These are phyloP conservation scores for Globisporangium parvum DNA, from an alignment of 352 stramenopile genomes.

Conservation along the genomic window DNA sequence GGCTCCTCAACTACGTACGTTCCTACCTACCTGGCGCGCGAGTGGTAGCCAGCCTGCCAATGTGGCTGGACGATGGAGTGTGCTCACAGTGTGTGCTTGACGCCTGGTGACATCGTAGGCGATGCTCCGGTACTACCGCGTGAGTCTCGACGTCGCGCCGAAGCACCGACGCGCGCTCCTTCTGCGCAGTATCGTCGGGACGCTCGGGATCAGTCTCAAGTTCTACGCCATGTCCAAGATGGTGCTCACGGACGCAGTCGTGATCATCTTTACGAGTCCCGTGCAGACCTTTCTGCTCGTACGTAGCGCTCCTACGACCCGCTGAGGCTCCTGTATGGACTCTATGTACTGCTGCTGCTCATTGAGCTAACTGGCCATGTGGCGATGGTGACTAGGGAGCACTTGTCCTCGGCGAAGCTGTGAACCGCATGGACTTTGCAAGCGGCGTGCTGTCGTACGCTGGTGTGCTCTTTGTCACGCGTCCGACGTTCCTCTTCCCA, in stretches of 20 bases:
- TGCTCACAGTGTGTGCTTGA: constrained; percentile 1
- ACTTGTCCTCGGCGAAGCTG: constrained; percentile 34
- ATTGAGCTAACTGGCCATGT: neutral
- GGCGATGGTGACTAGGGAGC: constrained; percentile 21
- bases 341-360: too few species aligned
- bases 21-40: constrained; percentile 9
- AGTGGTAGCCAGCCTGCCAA: too few species aligned
- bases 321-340: too few species aligned
- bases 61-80: too few species aligned
- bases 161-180: constrained; percentile 34
- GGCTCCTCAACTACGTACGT: constrained; percentile 45
- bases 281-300: constrained; percentile 59
- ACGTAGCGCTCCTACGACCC: neutral
- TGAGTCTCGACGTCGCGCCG: constrained; percentile 25
- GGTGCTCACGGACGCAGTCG: constrained; percentile 60
- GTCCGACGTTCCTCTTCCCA: constrained; percentile 46
- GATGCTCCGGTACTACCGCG: constrained; percentile 28
- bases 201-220: constrained; percentile 36
- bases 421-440: constrained; percentile 40
- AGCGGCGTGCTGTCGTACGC: constrained; percentile 45
- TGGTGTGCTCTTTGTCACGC: constrained; percentile 59
- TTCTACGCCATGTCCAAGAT: constrained; percentile 70
- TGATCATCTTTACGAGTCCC: constrained; percentile 61
- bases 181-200: constrained; percentile 48
- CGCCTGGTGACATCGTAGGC: constrained; percentile 11